These are phyloP conservation scores for Ascocoryne sarcoides DNA, from an alignment of 2,329 filamentous ascomycete species.

Conservation along the genomic window DNA sequence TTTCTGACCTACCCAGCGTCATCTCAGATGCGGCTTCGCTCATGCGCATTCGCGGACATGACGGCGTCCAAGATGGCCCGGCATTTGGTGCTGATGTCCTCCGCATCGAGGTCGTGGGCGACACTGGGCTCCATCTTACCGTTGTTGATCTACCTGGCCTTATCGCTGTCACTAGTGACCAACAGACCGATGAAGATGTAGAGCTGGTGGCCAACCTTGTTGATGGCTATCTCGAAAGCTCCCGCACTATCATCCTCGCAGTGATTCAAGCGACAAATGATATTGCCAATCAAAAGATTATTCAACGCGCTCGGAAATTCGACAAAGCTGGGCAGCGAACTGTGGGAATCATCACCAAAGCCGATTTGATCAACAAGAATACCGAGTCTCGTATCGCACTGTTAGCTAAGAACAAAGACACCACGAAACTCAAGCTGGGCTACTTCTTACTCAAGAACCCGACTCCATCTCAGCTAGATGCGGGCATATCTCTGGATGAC, in stretches of 20 bases:
- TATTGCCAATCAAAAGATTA: constrained; percentile 31
- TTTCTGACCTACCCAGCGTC: no score
- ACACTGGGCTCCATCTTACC: constrained; percentile 45
- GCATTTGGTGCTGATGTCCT: no score
- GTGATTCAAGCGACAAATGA: constrained; percentile 36
- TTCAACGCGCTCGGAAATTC: constrained; percentile 36
- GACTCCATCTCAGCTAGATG: constrained; percentile 27
- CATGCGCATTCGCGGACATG: no score
- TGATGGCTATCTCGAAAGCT: constrained; percentile 41
- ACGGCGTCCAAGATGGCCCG: no score
- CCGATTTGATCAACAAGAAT: constrained; percentile 28
- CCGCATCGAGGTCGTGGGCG: no score
- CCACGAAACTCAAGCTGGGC: constrained; percentile 15
- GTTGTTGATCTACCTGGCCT: constrained; percentile 52
- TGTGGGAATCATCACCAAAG: constrained; percentile 37
- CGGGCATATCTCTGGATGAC: no score
- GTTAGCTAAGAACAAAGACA: constrained; percentile 7
- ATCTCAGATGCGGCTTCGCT: no score
- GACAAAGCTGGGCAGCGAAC: constrained; percentile 27
- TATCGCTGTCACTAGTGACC: constrained; percentile 37
- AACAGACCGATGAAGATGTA: constrained; percentile 36
- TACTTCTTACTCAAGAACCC: constrained; percentile 32
- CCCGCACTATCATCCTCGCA: constrained; percentile 37
- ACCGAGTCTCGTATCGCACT: constrained; percentile 4
- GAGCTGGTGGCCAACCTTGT: constrained; percentile 39